Evolutionary conservation across 257 asterid species (phyloP), one percentile per base, ranked within the genome.

Genomic region (Thymus quinquecostatus): DNA sequence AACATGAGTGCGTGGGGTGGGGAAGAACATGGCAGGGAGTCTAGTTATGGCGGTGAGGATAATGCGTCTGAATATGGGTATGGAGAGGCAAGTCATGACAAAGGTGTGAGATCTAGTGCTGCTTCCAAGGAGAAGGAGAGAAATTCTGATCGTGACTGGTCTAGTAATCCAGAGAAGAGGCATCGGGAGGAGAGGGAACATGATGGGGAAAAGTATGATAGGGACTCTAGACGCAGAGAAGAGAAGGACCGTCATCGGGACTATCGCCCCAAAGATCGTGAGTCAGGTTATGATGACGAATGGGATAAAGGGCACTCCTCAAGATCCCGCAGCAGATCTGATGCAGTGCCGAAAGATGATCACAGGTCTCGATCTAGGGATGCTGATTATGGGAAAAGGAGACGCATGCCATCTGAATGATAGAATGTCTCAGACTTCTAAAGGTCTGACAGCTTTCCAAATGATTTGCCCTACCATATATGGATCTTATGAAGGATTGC

Each of bases 31-130:
- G 96, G 92, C 27, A 86, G 89, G 45, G 97, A 94, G 84, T 89
- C 96, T 76, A 91, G 98, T 71, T 94, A 84, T 78, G 96, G 85
- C 43, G 98, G 92, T 68, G 98, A 93, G 44, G 96, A 77, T 70
- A 80, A 89, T 81, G 92, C 84, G 2, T 93, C 97, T n/a, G 97
- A 93, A 21, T 89, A 87, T 81, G 95, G 90, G 74, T 85, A 87
- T 73, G 94, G 83, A 74, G 97, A 93, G 80, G 92, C 72, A 62
- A 85, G 88, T 78, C 96, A 85, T 33, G 97, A 91, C 12, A 89
- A 84, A 72, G 95, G 91, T 60, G 77, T 85, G 45, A 79, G 96
- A 86, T 84, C 94, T 14, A 83, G 80, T 68, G 78, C 67, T 85
- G 83, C 85, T 45, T 41, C 77, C 6, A 80, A 85, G 64, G 98